Evolutionary conservation across 2,329 filamentous ascomycete species (phyloP), one percentile per base, ranked within the genome.

Genomic region (Knoxdaviesia capensis): DNA sequence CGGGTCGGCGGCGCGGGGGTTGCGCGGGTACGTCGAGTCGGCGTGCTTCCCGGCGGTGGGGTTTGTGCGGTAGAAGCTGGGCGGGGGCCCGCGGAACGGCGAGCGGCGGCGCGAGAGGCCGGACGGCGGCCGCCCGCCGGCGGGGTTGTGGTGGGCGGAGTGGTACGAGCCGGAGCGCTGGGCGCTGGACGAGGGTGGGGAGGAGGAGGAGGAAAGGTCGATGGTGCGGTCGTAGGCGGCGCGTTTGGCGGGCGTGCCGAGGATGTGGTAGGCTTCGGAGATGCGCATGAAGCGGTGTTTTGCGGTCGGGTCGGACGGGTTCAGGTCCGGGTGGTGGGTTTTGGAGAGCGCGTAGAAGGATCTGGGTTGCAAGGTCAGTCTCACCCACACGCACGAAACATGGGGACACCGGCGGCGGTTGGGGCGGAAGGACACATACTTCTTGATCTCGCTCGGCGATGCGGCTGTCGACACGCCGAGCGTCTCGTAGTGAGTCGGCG

Each of bases 331-430:
- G 60, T 98, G 90, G 68, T 94, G 80, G 42, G 71, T 64, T 61
- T 94, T 93, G 54, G 86, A 94, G 56, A 96, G 81, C 46, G 70
- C 61, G 68, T 94, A 96, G 71, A 94, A 98, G 50, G 74, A 74
- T 52, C 72, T 77, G 44, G 31, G 35, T 6, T 32, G 31, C n/a
- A 28, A 31, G 10, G 28, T 35, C 30, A 10, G 39, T 11, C 31
- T 20, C 20, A 20, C 20, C 20, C 20, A 2, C 20, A 20, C 3
- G 20, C 20, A 20, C 3, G 20, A 20, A 20, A 20, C 20, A 20
- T 2, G 3, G 20, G 20, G 20, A 20, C 20, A 20, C 20, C 20
- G 20, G 20, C 41, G 46, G 38, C 29, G 45, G 39, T 30, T n/a
- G 39, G 37, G 11, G 39, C 39, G 44, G 33, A 41, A 28, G 38